A percentile compares a stretch with the other conserved stretches of the same genome.
Conservation (phyloP, 1,139 yeast species). For the Lodderomyces parapsilosis region DNA sequence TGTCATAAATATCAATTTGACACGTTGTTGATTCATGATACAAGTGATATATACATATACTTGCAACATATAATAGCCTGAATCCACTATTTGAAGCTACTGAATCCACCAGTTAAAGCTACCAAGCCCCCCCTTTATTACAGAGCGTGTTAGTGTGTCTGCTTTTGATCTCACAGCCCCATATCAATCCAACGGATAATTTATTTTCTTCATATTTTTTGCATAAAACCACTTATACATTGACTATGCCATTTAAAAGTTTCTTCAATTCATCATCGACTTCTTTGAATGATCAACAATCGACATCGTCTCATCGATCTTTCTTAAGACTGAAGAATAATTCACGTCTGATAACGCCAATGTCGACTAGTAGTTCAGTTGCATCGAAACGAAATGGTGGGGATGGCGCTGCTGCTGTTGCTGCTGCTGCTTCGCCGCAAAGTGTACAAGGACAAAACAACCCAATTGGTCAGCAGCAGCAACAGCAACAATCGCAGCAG, state of each 20-base stretch:
- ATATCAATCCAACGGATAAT: too few relatives aligned
- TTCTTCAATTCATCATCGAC: slow-evolving; percentile 12
- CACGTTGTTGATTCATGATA: too few relatives aligned
- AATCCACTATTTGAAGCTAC: too few relatives aligned
- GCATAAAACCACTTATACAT: neutral
- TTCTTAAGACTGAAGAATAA: slow-evolving; percentile 12
- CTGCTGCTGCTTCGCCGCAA: slow-evolving; percentile 1
- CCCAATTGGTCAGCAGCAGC: neutral
- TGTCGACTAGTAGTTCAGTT: slow-evolving; percentile 10
- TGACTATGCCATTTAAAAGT: slow-evolving; percentile 14
- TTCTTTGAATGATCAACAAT: slow-evolving; percentile 9
- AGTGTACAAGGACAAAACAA: neutral
- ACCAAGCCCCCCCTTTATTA: too few relatives aligned
- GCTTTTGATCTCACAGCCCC: too few relatives aligned
- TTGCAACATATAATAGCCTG: too few relatives aligned
- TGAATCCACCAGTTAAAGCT: too few relatives aligned
- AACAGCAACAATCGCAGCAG: neutral
- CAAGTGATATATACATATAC: too few relatives aligned
- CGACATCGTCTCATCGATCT: slow-evolving; percentile 11
- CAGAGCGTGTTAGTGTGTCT: too few relatives aligned
- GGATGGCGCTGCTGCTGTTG: neutral
- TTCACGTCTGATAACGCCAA: slow-evolving; percentile 12
- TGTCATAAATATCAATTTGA: too few relatives aligned
- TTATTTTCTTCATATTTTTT: too few relatives aligned
- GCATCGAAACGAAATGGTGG: slow-evolving; percentile 1